Evolutionary conservation across 805 yeast genomes (phyloP).

Genomic region (Sugiyamaella boreocaroliniensis): DNA sequence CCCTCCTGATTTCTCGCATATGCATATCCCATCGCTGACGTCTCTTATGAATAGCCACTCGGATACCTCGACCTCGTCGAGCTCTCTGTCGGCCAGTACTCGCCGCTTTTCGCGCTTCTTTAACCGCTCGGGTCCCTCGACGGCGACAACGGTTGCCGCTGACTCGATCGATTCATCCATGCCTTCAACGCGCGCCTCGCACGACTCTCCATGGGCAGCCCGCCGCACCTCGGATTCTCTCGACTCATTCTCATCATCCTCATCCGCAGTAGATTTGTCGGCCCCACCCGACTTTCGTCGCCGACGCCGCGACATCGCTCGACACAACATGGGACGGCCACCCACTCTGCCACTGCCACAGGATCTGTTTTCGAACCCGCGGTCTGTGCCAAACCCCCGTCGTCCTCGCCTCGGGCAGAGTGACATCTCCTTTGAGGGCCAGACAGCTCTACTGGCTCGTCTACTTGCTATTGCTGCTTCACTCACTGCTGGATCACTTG

Average conservation of each 20-base stretch:
- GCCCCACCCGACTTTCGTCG: neutral
- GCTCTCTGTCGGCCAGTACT: neutral
- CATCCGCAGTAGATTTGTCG: neutral
- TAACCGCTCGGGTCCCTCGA: neutral
- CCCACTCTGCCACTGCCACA: neutral
- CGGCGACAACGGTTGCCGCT: neutral
- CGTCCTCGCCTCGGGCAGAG: neutral
- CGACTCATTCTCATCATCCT: neutral
- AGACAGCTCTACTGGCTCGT: slow-evolving; percentile 39
- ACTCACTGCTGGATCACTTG: slow-evolving; percentile 37
- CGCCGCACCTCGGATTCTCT: neutral
- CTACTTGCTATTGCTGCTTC: slow-evolving; percentile 41
- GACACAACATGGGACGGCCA: neutral
- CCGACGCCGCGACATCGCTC: neutral
- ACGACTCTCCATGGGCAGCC: neutral
- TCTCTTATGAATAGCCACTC: neutral
- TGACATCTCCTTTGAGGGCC: slow-evolving; percentile 26
- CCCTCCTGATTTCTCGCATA: neutral
- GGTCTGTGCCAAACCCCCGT: neutral
- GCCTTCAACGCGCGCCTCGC: too few relatives aligned
- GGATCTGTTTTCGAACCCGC: neutral
- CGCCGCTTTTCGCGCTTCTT: neutral
- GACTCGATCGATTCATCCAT: neutral
- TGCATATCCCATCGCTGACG: neutral
- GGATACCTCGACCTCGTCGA: neutral